Percentiles rank a stretch among this genome's conserved stretches.
Evolutionary conservation across 179 eudicot genomes (phyloP).

Genomic region (Amaranthus tricolor): DNA sequence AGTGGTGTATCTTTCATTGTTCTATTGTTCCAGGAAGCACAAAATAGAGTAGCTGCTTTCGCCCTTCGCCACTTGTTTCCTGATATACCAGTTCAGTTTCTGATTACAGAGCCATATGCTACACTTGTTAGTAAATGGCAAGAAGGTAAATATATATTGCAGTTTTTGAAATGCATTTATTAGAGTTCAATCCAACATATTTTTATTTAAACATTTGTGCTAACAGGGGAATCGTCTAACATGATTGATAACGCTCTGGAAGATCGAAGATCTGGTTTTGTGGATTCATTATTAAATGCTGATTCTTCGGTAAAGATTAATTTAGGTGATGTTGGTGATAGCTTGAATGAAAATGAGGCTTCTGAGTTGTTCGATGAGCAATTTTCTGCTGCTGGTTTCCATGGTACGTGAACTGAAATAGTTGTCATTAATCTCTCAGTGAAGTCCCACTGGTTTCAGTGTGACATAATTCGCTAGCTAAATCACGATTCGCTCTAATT

Average conservation of each 20-base stretch:
- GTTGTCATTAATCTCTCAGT: neutral
- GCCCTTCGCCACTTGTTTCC: slow-evolving; percentile 81
- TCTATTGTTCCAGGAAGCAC: slow-evolving; percentile 69
- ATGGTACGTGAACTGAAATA: slow-evolving; percentile 35
- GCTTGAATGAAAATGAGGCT: slow-evolving; percentile 32
- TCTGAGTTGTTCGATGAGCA: slow-evolving; percentile 28
- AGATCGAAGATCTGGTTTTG: slow-evolving; percentile 73
- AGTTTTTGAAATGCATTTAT: slow-evolving; percentile 7
- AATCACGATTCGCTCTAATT: too few relatives aligned
- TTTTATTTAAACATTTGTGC: slow-evolving; percentile 25
- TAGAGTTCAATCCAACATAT: neutral
- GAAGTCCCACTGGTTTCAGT: too few relatives aligned
- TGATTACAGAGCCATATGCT: slow-evolving; percentile 74
- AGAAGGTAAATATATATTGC: slow-evolving; percentile 53
- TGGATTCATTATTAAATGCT: slow-evolving; percentile 57
- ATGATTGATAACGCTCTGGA: slow-evolving; percentile 46
- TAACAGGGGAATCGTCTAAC: slow-evolving; percentile 52
- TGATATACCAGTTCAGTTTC: slow-evolving; percentile 73
- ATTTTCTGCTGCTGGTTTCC: slow-evolving; percentile 31
- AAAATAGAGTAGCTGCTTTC: slow-evolving; percentile 87
- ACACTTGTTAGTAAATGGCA: slow-evolving; percentile 66
- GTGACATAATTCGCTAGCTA: too few relatives aligned
- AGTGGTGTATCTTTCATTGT: slow-evolving; percentile 16
- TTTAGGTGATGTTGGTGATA: slow-evolving; percentile 30
- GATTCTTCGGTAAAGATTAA: slow-evolving; percentile 30